Evolutionary conservation across 805 yeast species (phyloP), one percentile per base, ranked within the genome.

Genomic region (Candida saitoana): DNA sequence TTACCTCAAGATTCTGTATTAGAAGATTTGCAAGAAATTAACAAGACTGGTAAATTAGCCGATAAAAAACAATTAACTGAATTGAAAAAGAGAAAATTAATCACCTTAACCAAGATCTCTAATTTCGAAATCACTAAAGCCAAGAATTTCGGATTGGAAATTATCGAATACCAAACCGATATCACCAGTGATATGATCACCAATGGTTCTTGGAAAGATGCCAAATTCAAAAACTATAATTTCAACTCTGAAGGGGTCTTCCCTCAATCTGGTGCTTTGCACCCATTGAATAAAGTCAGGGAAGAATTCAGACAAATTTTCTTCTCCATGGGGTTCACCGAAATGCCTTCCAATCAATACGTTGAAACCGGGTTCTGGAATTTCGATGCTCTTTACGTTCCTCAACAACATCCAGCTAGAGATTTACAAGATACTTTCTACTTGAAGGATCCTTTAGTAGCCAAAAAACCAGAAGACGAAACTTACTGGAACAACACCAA

Each of bases 331-430:
- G 99, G 99, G 5, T 93, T 93, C 81, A 81, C 93, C 20, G 99
- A 93, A 71, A 93, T 93, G 99, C 96, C 99, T 46, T 84, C 99
- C 18, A 91, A 91, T 66, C 96, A 91, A 66, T 93, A 90, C 63
- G 99, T 93, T 40, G 99, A 93, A 62, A 79, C 93, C 14, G 98
- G 98, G 3, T 93, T 93, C 81, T 93, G 99, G 99, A 93, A 93
- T 69, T 93, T 93, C 60, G 99, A 93, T 65, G 80, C 99, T 3
- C 76, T 93, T 57, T 93, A 72, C 57, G 99, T 93, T 42, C 99
- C 99, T 43, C 99, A 93, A 72, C 98, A 93, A 72, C 99, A 93
- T 71, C 99, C 99, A 14, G 99, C 99, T 38, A 84, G 99, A 73
- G 99, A 93, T 64, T 76, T 93, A 63, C 99, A 93, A 69, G 99